Evolutionary conservation across 2,329 filamentous ascomycete genomes (phyloP).

Genomic region (Fusarium penzigii): DNA sequence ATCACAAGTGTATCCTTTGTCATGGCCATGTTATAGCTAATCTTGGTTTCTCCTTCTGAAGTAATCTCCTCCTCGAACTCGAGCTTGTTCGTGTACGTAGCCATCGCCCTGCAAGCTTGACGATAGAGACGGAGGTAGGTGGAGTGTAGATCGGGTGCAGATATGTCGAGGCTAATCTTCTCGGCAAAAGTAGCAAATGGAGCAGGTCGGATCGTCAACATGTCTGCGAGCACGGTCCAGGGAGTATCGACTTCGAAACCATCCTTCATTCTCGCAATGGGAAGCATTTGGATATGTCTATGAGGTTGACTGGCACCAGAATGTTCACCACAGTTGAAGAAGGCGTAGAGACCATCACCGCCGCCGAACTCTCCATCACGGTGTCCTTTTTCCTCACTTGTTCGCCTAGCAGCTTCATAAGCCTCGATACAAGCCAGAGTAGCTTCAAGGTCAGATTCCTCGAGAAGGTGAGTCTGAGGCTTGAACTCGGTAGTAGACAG

Average conservation of each 20-base stretch:
- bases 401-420: constrained; percentile 40
- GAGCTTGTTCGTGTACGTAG: constrained; percentile 5
- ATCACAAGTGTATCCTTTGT: constrained; percentile 55
- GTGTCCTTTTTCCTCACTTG: constrained; percentile 1
- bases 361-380: constrained; percentile 4
- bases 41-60: constrained; percentile 44
- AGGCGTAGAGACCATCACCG: constrained; percentile 55
- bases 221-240: constrained; percentile 54
- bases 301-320: constrained; percentile 74
- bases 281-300: constrained; percentile 71
- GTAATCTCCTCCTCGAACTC: constrained; percentile 23
- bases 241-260: constrained; percentile 40
- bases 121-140: constrained; percentile 52
- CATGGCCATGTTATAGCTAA: constrained; percentile 66
- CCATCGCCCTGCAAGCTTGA: constrained; percentile 43
- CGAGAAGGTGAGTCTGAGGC: constrained; percentile 65
- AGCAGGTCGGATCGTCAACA: constrained; percentile 31
- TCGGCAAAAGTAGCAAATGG: constrained; percentile 50
- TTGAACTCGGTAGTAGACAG: constrained; percentile 65
- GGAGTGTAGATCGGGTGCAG: constrained; percentile 38
- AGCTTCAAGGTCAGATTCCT: constrained; percentile 59
- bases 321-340: constrained; percentile 69
- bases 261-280: constrained; percentile 62
- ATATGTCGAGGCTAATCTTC: constrained; percentile 36
- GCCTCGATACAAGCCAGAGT: constrained; percentile 63